Percentiles rank a stretch among this genome's conserved stretches.
These are phyloP conservation scores for Microstegium vimineum DNA, from an alignment of 176 grass and related monocot genomes.

Conservation along the genomic window DNA sequence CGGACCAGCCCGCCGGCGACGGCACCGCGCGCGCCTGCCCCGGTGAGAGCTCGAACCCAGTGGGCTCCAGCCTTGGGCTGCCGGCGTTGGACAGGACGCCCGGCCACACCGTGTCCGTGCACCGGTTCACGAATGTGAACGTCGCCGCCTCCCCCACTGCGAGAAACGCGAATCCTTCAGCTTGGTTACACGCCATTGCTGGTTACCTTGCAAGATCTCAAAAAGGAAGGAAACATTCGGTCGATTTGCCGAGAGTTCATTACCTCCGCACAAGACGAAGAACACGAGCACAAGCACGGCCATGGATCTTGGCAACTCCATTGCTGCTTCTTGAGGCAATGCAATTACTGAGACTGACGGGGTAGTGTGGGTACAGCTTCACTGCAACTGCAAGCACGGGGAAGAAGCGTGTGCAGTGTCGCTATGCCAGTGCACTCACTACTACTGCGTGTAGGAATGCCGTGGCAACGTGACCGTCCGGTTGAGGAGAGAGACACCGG, in stretches of 20 bases:
- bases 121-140: constrained; percentile 83
- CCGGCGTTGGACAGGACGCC: constrained; percentile 74
- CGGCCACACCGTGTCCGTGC: constrained; percentile 63
- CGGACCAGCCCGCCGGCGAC: constrained; percentile 75
- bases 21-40: constrained; percentile 39
- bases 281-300: constrained; percentile 18
- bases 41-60: constrained; percentile 70
- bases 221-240: background rate
- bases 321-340: background rate
- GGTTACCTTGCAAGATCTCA: background rate
- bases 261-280: constrained; percentile 25
- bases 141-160: constrained; percentile 49
- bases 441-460: background rate
- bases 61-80: constrained; percentile 52
- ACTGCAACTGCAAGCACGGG: background rate
- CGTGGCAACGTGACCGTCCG: background rate
- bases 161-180: background rate
- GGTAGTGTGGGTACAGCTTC: background rate
- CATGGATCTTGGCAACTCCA: constrained; percentile 23
- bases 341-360: background rate
- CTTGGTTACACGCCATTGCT: background rate
- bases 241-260: background rate
- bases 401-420: constrained; percentile 22
- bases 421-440: constrained; percentile 10
- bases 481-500: background rate